Evolutionary conservation across 1,284 basidiomycete species (phyloP), one percentile per base, ranked within the genome.

Genomic region (Leccinum subrobustum): DNA sequence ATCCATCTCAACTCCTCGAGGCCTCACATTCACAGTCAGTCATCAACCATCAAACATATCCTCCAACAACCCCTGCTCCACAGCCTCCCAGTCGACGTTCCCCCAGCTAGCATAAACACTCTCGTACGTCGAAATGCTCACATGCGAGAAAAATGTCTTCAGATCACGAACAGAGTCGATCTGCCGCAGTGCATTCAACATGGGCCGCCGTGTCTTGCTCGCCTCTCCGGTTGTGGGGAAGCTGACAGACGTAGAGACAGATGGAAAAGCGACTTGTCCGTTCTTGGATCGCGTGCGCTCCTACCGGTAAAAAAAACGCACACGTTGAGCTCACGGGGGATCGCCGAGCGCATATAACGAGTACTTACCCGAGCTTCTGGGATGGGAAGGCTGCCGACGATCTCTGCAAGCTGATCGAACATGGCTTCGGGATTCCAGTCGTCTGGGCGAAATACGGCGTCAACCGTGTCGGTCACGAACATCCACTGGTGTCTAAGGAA

Each of bases 391-490:
- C 83, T 87, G 23, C 84, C 82, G 12, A 90, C 83, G 44, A 93
- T 85, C 65, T 95, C 92, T n/a, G 93, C 88, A 0, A 98, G 79
- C 52, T 91, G 89, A 73, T 99, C 96, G 73, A 98, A 84, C 76
- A 98, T 87, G 1, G 94, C 91, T 64, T 93, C 90, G 1, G 96
- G 90, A 52, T 79, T 78, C 85, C 91, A 95, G 51, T 88, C 82
- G 64, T 95, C 89, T 0, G 93, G 89, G 7, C 89, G 89, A 73
- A 95, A 95, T 11, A 95, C 85, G 0, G 96, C 95, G 70, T 99
- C 97, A 5, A 96, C 92, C 0, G 96, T 98, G 74, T 99, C 97
- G 0, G 95, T 97, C 58, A 98, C 88, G 71, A 99, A 99, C 68
- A 98, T 92, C 96, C 97, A 99, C 80, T 99, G 95, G 74, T 99